Percentiles rank a stretch among this genome's conserved stretches.
Evolutionary conservation across 2,329 filamentous ascomycete species (phyloP).

Genomic region (Ophioceras dolichostomum): DNA sequence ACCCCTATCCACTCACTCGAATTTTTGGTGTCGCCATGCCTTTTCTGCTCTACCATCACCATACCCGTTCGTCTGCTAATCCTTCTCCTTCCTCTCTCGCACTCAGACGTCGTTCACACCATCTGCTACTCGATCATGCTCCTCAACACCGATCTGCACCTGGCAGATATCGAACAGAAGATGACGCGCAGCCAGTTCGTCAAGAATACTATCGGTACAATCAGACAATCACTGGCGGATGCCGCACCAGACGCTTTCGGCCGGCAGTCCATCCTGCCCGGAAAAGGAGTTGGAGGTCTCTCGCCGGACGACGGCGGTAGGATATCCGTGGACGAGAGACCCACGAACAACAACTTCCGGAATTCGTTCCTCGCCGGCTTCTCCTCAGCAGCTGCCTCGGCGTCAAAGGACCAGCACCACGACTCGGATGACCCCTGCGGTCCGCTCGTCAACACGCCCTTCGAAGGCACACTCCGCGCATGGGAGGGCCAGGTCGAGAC

Average conservation of each 20-base stretch:
- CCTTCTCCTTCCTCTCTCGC: constrained; percentile 2
- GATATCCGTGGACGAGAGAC: constrained; percentile 12
- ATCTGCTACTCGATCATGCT: constrained; percentile 94
- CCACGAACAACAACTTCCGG: constrained; percentile 23
- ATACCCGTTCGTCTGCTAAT: too few relatives aligned
- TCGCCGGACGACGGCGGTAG: constrained; percentile 17
- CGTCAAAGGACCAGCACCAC: constrained; percentile 18
- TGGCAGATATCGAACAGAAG: constrained; percentile 90
- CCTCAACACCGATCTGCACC: constrained; percentile 88
- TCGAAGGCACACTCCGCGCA: constrained; percentile 59
- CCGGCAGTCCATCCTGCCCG: constrained; percentile 41
- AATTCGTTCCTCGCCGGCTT: constrained; percentile 39
- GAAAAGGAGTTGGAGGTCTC: constrained; percentile 8
- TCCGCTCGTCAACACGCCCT: constrained; percentile 65
- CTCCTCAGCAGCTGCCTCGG: constrained; percentile 32
- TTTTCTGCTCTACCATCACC: too few relatives aligned
- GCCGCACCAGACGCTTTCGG: constrained; percentile 57
- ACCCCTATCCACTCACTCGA: background rate
- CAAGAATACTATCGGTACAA: constrained; percentile 90
- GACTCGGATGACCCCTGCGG: constrained; percentile 45
- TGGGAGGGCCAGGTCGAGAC: constrained; percentile 86
- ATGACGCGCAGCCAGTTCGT: constrained; percentile 94
- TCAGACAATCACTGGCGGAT: constrained; percentile 64
- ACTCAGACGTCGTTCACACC: constrained; percentile 80
- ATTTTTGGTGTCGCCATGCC: too few relatives aligned